Base-by-base conservation (phyloP, 1,284 basidiomycete species). In the Cryptococcus amylolentus region DNA sequence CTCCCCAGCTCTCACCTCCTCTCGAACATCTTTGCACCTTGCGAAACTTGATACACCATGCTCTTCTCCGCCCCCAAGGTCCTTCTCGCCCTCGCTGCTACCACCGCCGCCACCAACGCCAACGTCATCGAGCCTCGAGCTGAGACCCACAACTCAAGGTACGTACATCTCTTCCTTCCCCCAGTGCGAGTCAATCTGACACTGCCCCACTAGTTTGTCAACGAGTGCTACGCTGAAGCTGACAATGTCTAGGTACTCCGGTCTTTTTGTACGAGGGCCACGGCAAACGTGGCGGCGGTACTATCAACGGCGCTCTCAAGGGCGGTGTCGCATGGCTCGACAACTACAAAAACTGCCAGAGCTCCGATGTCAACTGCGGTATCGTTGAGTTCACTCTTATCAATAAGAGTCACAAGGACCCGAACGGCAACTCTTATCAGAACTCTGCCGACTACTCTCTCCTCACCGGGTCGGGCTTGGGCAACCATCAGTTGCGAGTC, bases 331-430 rank as follows among this genome's bases (percentile, higher is more conserved):
- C 64, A 5, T 66, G 60, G 57, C 40, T 66, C 18, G 42, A 49
- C 18, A 57, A 55, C 1, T 63, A 42, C 52, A 38, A 37, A 2
- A 43, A 59, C 40, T 64, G 64, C 48, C 39, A 41, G 39, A 27
- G 43, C 37, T 57, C 55, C 3, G 65, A 62, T 20, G 55, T 62
- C 52, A 63, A 63, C 26, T 66, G 65, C 45, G 65, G 58, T 20
- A 57, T 57, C n/a, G 65, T 66, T 42, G 65, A 66, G 47, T 66
- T 66, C 52, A 62, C 56, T 12, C 47, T 66, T 23, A n/a, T 42
- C 41, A 35, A 10, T 5, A 10, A 10, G 7, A 10, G 7, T 10
- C 6, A 35, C 31, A 51, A 58, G 47, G 62, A 66, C 54, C 48
- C 54, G 10, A 45, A 47, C n/a, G 52, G 45, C 8, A 51, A 45